Base-by-base conservation (phyloP, 2,329 filamentous ascomycete species). In the Phyllosticta citriasiana region DNA sequence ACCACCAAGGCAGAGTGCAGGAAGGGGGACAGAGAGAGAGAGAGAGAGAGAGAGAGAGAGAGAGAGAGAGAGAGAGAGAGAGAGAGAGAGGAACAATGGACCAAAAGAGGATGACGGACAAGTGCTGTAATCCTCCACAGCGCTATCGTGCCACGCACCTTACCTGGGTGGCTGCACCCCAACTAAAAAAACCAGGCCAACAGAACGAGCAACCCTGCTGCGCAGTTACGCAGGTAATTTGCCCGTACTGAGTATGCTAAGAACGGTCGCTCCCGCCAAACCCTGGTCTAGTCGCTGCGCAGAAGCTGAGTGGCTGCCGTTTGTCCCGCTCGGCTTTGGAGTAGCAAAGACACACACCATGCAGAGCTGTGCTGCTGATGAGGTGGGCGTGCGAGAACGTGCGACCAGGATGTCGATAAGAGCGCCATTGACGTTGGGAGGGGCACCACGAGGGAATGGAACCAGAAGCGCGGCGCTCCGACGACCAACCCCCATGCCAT, bases 351-450 rank as follows among this genome's bases (percentile, higher is more conserved):
- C 19, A 22, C 19, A 22, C 14, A 47, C 40, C 40, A 47, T 47
- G 40, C 40, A 47, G 14, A 47, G 14, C n/a, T 22, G 19, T 22
- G 19, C 19, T 22, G 19, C 19, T 7, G 33, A 16, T 1, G 6
- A 47, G 40, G 40, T 47, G 40, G 40, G 40, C 16, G 16, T n/a
- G n/a, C 12, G 40, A 47, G 19, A 47, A n/a, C 22, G 33, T 56
- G 33, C 33, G 35, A 26, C 35, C 19, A 57, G 56, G 40, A 26
- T 57, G 25, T 19, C 57, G 57, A 59, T 59, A 59, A 59, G 57
- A 25, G 14, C 51, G 52, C 57, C 52, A 35, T 59, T 59, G 57
- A 59, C 57, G 57, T 55, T 24, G 33, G 24, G 12, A 53, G 22
- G 12, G 50, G 19, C 57, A 25, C 27, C 19, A 52, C 51, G 14